Base-by-base conservation (phyloP, 1,139 yeast species). In the Sugiyamaella castrensis region DNA sequence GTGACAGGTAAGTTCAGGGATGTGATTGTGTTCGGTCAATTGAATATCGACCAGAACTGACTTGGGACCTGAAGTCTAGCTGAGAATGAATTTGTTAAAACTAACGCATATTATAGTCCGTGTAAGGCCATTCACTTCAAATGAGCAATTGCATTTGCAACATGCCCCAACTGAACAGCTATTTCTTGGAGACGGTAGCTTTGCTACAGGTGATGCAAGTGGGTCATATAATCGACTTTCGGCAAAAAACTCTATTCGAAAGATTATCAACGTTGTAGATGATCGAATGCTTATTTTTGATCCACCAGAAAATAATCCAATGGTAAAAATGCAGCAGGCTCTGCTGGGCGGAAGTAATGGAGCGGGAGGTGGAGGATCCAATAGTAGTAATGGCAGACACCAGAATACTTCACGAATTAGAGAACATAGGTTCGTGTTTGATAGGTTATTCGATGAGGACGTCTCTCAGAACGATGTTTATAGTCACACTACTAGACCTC, bases 201-300 rank as follows among this genome's bases (percentile, higher is more conserved):
- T 54, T 50, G 65, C 59, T 40, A 39, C 54, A 7, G 32, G 24
- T 24, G 27, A 32, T 27, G 44, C 38, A n/a, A 28, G 6, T 13
- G 39, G 38, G 30, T 43, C 32, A 30, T 29, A 31, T 43, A 37
- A 32, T 39, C 40, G 43, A 29, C 34, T 40, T 24, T 37, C 49
- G 13, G 34, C 57, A 50, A 45, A 57, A 48, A 19, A 19, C 24
- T 33, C 50, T 0, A 72, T 87, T 27, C 74, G 95, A 43, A 84
- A 83, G 58, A 79, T 89, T 34, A 76, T 91, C 24, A 81, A 86
- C 50, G 94, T 87, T 27, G 92, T 87, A 2, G 96, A 89, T 70
- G 95, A 87, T 59, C 74, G 81, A 55, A 88, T 89, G 95, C 73
- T 91, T 52, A 82, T 89, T 10, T 89, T 91, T 65, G 96, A 89